Conservation (phyloP, 805 yeast genomes). For the Zygosaccharomyces bailii region DNA sequence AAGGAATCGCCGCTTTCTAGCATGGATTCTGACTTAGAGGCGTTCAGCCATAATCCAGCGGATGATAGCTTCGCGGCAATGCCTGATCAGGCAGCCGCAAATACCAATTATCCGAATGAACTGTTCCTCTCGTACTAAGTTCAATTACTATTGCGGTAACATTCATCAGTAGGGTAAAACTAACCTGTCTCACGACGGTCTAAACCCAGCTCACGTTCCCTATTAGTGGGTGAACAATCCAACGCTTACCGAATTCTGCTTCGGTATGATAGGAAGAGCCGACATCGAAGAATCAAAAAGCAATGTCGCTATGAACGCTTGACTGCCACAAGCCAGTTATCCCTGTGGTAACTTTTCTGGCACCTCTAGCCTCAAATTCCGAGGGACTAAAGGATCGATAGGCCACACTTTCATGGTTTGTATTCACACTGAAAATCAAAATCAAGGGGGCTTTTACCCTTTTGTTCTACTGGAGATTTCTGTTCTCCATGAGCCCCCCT, state of each 20-base stretch:
- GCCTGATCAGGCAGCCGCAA: constrained; percentile 47
- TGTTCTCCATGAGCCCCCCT: constrained; percentile 48
- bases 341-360: constrained; percentile 45
- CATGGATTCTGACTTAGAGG: constrained; percentile 53
- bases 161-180: constrained; percentile 44
- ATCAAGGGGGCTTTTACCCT: constrained; percentile 46
- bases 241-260: constrained; percentile 47
- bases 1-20: constrained; percentile 45
- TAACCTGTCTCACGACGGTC: constrained; percentile 47
- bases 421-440: constrained; percentile 46
- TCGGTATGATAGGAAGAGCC: constrained; percentile 51
- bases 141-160: constrained; percentile 42
- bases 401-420: constrained; percentile 49
- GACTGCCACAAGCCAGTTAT: constrained; percentile 47
- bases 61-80: constrained; percentile 49
- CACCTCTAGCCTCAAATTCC: constrained; percentile 46
- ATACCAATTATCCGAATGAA: constrained; percentile 47
- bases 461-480: constrained; percentile 47
- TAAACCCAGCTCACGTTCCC: constrained; percentile 45
- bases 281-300: constrained; percentile 48
- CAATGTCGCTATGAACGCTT: constrained; percentile 48
- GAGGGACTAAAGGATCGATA: constrained; percentile 48
- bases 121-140: constrained; percentile 47
- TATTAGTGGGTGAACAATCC: constrained; percentile 47
- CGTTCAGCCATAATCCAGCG: constrained; percentile 49